A percentile compares a stretch with the other conserved stretches of the same genome.
Conservation (phyloP, 2,329 filamentous ascomycete species). For the Graphilbum fragrans region DNA sequence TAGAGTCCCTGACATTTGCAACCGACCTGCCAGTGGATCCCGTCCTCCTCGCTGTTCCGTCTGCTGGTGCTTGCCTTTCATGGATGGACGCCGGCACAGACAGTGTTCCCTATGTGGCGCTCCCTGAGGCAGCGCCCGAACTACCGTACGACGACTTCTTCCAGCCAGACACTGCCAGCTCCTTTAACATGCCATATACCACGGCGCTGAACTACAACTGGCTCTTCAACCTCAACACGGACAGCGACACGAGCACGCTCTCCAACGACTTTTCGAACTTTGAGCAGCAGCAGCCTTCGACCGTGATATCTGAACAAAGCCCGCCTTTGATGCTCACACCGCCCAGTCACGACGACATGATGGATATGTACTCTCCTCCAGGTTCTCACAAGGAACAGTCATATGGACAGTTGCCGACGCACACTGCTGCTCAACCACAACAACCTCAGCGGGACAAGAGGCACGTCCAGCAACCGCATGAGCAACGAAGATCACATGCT, state of each 20-base stretch:
- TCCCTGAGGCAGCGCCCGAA: not conserved
- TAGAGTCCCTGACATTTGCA: not conserved
- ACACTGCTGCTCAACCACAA: not conserved
- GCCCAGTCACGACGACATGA: not conserved
- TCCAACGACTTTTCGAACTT: no score
- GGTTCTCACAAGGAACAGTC: not conserved
- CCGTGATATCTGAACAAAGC: not conserved
- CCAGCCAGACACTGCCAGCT: constrained; percentile 10
- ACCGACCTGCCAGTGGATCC: not conserved
- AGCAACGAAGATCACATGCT: no score
- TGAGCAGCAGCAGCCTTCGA: not conserved
- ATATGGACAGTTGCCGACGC: not conserved
- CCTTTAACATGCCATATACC: constrained; percentile 12
- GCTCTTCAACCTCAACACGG: constrained; percentile 8
- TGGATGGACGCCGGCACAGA: not conserved
- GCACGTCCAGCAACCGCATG: not conserved
- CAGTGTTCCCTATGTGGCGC: not conserved
- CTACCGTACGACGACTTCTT: constrained; percentile 6
- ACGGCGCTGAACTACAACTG: constrained; percentile 10
- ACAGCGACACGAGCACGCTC: no score
- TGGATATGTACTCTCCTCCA: not conserved
- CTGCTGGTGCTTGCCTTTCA: not conserved
- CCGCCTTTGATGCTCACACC: not conserved
- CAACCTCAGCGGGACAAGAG: not conserved
- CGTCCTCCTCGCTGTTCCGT: not conserved